These are phyloP conservation scores for Seiridium cupressi DNA, from an alignment of 2,329 filamentous ascomycete species.

Conservation along the genomic window DNA sequence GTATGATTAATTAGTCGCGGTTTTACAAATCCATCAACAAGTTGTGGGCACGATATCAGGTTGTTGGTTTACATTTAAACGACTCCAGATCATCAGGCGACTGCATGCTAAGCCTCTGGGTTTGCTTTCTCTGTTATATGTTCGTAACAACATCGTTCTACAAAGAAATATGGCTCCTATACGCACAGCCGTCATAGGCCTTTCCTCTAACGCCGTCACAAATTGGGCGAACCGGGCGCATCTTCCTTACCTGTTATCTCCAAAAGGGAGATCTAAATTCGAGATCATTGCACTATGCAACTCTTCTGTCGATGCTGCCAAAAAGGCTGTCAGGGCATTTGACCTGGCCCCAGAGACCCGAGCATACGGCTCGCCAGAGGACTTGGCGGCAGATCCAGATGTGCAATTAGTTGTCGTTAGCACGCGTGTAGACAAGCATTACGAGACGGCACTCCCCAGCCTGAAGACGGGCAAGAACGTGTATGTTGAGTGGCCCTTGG, in stretches of 20 bases:
- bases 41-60: background rate
- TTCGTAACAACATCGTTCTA: no score
- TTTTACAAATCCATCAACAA: background rate
- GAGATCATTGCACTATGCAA: conserved; percentile 51
- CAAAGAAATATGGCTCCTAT: conserved; percentile 41
- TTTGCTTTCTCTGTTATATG: no score
- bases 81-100: no score
- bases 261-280: conserved; percentile 38
- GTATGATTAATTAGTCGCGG: background rate
- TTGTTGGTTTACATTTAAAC: no score
- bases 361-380: conserved; percentile 46
- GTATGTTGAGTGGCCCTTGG: conserved; percentile 58
- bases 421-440: conserved; percentile 52
- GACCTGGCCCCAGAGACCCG: conserved; percentile 36
- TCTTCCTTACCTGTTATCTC: conserved; percentile 54
- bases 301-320: conserved; percentile 40
- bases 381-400: conserved; percentile 43
- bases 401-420: conserved; percentile 53
- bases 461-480: conserved; percentile 48
- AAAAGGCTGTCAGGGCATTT: conserved; percentile 39
- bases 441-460: conserved; percentile 40
- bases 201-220: conserved; percentile 45
- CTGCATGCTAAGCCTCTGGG: no score
- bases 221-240: conserved; percentile 56
- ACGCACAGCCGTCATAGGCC: conserved; percentile 53